Conservation (phyloP, 441 rosid species). For the Bocquillonia castaneifolia region DNA sequence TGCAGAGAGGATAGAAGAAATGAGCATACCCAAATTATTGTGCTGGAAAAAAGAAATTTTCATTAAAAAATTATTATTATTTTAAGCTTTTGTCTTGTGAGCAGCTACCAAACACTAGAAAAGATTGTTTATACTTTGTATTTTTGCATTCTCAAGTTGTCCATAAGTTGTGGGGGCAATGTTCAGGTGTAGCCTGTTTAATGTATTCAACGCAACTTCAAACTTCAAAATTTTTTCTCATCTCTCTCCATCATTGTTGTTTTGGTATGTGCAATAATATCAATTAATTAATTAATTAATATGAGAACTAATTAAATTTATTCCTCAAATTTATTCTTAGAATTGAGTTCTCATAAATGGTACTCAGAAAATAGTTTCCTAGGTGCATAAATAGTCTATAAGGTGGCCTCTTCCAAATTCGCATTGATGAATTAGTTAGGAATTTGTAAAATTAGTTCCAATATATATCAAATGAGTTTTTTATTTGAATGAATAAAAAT, state of each 20-base stretch:
- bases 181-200: neutral
- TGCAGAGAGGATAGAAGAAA: constrained; percentile 1
- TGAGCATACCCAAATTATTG: constrained; percentile 6
- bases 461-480: too few species aligned
- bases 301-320: too few species aligned
- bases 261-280: neutral
- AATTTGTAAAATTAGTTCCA: too few species aligned
- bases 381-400: too few species aligned
- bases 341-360: too few species aligned
- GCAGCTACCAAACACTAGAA: constrained; percentile 25
- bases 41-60: neutral
- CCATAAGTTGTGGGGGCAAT: constrained; percentile 15
- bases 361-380: too few species aligned
- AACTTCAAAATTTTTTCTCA: neutral
- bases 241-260: neutral
- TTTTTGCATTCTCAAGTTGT: constrained; percentile 9
- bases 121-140: constrained; percentile 18
- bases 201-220: neutral
- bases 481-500: too few species aligned
- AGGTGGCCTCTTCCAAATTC: too few species aligned
- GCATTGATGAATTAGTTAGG: too few species aligned
- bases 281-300: too few species aligned
- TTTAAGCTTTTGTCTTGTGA: constrained; percentile 1
- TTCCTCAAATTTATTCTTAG: too few species aligned
- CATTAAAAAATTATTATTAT: neutral